Evolutionary conservation across 148 eudicot genomes (phyloP), one percentile per base, ranked within the genome.

Genomic region (Polygonum maritimum): DNA sequence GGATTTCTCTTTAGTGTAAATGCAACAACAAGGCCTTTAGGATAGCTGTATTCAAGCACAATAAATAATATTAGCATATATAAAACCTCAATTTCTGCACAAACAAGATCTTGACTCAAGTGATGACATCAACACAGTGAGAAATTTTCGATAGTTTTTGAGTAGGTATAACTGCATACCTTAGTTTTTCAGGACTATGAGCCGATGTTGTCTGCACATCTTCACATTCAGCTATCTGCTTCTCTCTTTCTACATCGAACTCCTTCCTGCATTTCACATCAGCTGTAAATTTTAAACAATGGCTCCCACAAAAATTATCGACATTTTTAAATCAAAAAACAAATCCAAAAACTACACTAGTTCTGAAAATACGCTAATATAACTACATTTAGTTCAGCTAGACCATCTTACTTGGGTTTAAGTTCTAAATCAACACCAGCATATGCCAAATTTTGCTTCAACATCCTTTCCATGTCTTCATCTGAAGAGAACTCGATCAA

Each of bases 11-110:
- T 95, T 77, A 94, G 69, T 31, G 81, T 84, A 82, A 94, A 94
- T 71, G 98, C 95, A 78, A 94, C 79, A 80, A 94, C 87, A 60
- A 94, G 85, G 84, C 95, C 97, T 79, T 91, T 86, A 16, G 95
- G 87, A 70, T 91, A 94, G 79, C 98, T 94, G 93, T 13, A 62
- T 81, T 48, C 58, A 76, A 48, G 73, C 16, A 75, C 5, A 26
- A 13, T 11, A 31, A 54, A 10, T 4, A 2, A 75, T 48, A 57
- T 16, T 1, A 75, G 47, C 65, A 48, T 39, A 35, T 48, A 19
- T 16, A 51, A 52, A 74, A 11, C 2, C 2, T 48, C 26, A 48
- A 49, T 36, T 74, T 35, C 47, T 51, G 31, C 22, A 26, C 65
- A 45, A n/a, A 51, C 67, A n/a, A 19, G 55, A 21, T 19, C 63